Base-by-base conservation (phyloP, 164 flowering plant species). In the Vitis rupestris region DNA sequence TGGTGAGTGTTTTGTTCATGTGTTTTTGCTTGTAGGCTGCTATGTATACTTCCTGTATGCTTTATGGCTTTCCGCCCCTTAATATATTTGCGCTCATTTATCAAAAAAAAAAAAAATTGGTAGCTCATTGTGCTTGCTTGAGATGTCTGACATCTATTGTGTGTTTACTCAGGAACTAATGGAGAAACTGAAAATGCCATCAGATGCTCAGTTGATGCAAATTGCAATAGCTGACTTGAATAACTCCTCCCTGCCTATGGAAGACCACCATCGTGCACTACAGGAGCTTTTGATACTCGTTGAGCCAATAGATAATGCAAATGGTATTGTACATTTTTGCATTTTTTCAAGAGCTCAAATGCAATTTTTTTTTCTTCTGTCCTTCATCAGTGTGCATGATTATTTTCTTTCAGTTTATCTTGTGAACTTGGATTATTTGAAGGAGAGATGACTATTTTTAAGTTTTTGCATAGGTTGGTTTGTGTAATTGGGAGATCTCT, bases 221-320 rank as follows among this genome's bases (percentile, higher is more conserved):
- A 81, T 79, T 71, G 99, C 98, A 14, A 82, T 95, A 58, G 78
- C 80, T 64, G 93, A 91, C 80, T 80, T 95, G 75, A 95, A 80
- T 59, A 90, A 95, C 79, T 77, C 82, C 2, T 86, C 98, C 23
- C 64, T 86, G 61, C 72, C 97, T 66, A 66, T 88, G 59, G 93
- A 90, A 75, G 92, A 89, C 68, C 90, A 76, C 15, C 87, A 61
- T 23, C 94, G 88, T 72, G 99, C 97, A 1, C 72, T 95, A 11
- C 75, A 87, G 56, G 97, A 93, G 78, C 91, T 95, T 70, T 74
- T 93, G 52, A 64, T 87, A 51, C 94, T 95, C 74, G 97, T 93
- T 62, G 99, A 95, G 81, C 82, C 90, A 54, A 88, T 95, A 47
- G 94, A 95, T 73, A 93, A 91, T 77, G 98, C 99, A 64, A 91